phyloP scores from a whole-genome alignment of 495 filamentous ascomycete genomes.

The Friedmanniomyces simplex region DNA sequence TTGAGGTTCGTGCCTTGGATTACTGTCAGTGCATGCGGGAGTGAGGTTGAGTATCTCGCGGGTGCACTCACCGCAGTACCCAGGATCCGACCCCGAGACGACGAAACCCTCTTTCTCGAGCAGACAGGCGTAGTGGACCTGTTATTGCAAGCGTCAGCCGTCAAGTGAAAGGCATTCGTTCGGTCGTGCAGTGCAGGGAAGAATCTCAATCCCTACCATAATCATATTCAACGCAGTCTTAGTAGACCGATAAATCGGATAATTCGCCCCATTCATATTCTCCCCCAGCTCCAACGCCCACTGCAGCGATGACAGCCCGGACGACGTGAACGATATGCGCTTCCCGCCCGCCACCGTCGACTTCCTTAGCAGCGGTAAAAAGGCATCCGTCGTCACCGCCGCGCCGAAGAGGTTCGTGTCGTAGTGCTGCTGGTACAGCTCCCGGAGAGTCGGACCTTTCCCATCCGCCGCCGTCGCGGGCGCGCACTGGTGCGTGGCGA shows the following conservation, averaged over 20 bases:
- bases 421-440: slow-evolving; percentile 26
- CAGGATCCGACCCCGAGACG: slow-evolving; percentile 7
- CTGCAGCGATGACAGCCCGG: slow-evolving; percentile 29
- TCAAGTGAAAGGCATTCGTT: neutral
- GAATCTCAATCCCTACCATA: too few relatives aligned
- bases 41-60: neutral
- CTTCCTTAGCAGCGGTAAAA: slow-evolving; percentile 33
- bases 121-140: neutral
- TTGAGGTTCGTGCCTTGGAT: slow-evolving; percentile 6
- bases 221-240: slow-evolving; percentile 39
- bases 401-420: slow-evolving; percentile 34
- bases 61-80: slow-evolving; percentile 8
- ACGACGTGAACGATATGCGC: slow-evolving; percentile 35
- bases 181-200: too few relatives aligned
- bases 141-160: neutral
- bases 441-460: slow-evolving; percentile 27
- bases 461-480: slow-evolving; percentile 28
- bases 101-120: slow-evolving; percentile 15
- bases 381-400: slow-evolving; percentile 31
- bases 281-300: slow-evolving; percentile 20
- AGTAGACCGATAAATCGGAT: slow-evolving; percentile 29
- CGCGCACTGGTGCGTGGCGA: slow-evolving; percentile 2
- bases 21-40: neutral
- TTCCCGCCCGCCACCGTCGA: slow-evolving; percentile 21
- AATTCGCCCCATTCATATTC: slow-evolving; percentile 9